Base-by-base conservation (phyloP, 1,284 basidiomycete genomes). In the Melampsora larici-populina region DNA sequence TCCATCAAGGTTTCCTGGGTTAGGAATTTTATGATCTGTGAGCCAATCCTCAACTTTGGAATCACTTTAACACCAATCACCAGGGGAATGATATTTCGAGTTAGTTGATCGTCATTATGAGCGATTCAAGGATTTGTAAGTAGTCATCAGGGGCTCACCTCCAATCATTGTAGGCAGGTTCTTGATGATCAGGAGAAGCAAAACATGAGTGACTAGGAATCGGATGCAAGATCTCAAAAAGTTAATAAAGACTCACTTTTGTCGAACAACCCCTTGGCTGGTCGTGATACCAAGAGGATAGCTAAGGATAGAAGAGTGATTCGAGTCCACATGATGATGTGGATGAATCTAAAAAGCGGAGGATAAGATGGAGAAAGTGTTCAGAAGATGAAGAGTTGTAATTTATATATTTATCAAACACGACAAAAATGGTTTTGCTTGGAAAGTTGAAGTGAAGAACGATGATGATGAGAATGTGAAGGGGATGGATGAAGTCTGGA, bases 11-110 rank as follows among this genome's bases (percentile, higher is more conserved):
- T 82, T 79, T 31, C 78, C 79, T 76, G 66, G 89, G 15, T 88
- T 84, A 15, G 87, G 85, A 80, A 93, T 86, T 79, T 89, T 87
- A 84, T 92, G 89, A 6, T 89, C 87, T 60, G 89, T 85, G 78
- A 93, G 89, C 90, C 91, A 93, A 62, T 87, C 81, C 78, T 87
- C 85, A 40, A 93, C 87, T 81, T 92, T 77, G 9, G 74, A 77
- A 51, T 77, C 74, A 68, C 74, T 77, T n/a, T 15, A 26, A 9
- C 15, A n/a, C n/a, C 11, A 21, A 55, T 46, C 18, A 40, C n/a
- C 29, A 43, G 17, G 24, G 48, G 26, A 5, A 43, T 31, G 15
- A 18, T 40, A 73, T 13, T 46, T 40, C 31, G 65, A 26, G 18
- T 13, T 31, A 67, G 26, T 58, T 9, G 9, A 68, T 18, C 60